Conservation (phyloP, 2,329 filamentous ascomycete genomes). For the Aspergillus fischeri region DNA sequence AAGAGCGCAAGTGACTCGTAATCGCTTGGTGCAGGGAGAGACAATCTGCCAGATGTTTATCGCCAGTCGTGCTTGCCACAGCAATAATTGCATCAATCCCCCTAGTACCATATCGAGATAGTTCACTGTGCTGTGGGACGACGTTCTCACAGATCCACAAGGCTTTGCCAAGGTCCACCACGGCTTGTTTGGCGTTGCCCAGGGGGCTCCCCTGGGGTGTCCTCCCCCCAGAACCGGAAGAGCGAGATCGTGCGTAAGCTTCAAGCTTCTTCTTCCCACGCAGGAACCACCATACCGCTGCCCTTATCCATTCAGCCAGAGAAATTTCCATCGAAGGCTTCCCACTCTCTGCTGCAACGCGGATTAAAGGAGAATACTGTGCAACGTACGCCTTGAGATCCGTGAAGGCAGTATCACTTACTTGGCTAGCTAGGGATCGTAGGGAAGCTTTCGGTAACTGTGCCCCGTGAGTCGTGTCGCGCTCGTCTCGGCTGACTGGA, state of each 20-base stretch:
- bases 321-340: conserved; percentile 62
- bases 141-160: conserved; percentile 66
- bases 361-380: conserved; percentile 72
- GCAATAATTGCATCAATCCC: conserved; percentile 39
- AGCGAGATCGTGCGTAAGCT: conserved; percentile 61
- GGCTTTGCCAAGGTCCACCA: conserved; percentile 78
- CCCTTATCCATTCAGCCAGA: conserved; percentile 65
- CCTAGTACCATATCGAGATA: conserved; percentile 37
- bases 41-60: conserved; percentile 43
- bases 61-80: conserved; percentile 41
- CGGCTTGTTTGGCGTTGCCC: conserved; percentile 65
- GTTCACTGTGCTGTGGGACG: conserved; percentile 37
- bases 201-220: conserved; percentile 35
- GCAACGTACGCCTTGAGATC: conserved; percentile 68
- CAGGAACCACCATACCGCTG: conserved; percentile 85
- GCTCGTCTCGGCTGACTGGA: conserved; percentile 13
- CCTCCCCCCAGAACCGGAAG: conserved; percentile 51
- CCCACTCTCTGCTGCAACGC: conserved; percentile 69
- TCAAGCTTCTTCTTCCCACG: conserved; percentile 75
- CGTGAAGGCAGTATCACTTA: conserved; percentile 62
- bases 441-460: conserved; percentile 32
- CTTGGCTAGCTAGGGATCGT: conserved; percentile 37
- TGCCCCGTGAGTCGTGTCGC: conserved; percentile 15
- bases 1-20: conserved; percentile 63
- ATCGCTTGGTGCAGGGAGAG: conserved; percentile 53